These are phyloP conservation scores for Xylaria castorea DNA, from an alignment of 495 filamentous ascomycete genomes.

Conservation along the genomic window DNA sequence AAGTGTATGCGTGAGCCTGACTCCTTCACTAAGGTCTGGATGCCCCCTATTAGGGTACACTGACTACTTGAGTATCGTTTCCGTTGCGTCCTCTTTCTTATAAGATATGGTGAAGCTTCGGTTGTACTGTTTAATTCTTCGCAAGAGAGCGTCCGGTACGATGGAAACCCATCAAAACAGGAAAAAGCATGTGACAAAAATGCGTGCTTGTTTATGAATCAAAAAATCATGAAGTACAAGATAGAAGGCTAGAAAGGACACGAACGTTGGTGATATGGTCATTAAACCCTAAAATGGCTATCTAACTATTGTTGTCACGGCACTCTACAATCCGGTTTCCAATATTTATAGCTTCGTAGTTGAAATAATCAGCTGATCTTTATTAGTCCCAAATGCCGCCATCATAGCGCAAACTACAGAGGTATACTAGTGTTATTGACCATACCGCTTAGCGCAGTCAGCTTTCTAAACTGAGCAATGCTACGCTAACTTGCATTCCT, in stretches of 20 bases:
- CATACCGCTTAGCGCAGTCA: background rate
- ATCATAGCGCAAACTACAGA: background rate
- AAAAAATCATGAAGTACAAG: background rate
- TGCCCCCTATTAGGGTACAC: background rate
- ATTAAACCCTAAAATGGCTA: background rate
- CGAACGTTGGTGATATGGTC: background rate
- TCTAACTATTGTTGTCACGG: background rate
- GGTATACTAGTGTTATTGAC: background rate
- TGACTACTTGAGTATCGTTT: background rate
- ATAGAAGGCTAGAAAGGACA: background rate
- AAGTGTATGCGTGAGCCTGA: background rate
- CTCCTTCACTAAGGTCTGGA: background rate
- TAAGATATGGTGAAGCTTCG: background rate
- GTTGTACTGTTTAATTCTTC: background rate
- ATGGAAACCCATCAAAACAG: background rate
- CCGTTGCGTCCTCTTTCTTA: background rate
- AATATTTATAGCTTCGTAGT: background rate
- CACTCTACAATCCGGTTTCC: background rate
- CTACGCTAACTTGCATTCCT: background rate
- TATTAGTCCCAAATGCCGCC: background rate
- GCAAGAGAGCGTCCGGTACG: background rate
- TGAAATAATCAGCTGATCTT: background rate
- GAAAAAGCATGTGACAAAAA: background rate
- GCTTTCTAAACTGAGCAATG: slow-evolving; percentile 1
- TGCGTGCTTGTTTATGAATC: background rate